Percentiles rank a stretch among this genome's conserved stretches.
These are phyloP conservation scores for Lactifluus rugatus DNA, from an alignment of 768 basidiomycete species.

Conservation along the genomic window DNA sequence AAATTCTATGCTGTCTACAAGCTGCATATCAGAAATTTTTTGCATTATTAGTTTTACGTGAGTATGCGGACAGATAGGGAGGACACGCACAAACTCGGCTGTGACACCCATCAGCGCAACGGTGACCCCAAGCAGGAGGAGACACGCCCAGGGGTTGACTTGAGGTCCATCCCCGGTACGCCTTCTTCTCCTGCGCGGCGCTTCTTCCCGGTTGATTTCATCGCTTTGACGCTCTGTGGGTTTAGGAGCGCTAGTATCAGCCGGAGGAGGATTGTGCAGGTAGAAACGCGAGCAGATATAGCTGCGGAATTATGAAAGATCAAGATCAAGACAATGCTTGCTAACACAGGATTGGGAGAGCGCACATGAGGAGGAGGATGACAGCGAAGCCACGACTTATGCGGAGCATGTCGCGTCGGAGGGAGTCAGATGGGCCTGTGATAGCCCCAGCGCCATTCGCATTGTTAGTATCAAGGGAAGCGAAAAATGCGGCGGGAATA, in stretches of 20 bases:
- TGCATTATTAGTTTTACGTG: background rate
- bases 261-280: slow-evolving; percentile 64
- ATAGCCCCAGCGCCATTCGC: slow-evolving; percentile 15
- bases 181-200: slow-evolving; percentile 29
- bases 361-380: slow-evolving; percentile 51
- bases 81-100: slow-evolving; percentile 51
- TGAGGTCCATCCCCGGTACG: slow-evolving; percentile 42
- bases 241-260: slow-evolving; percentile 34
- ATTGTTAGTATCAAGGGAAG: slow-evolving; percentile 41
- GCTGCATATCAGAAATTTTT: slow-evolving; percentile 26
- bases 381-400: slow-evolving; percentile 61
- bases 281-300: slow-evolving; percentile 62
- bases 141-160: slow-evolving; percentile 54
- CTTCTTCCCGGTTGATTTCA: slow-evolving; percentile 23
- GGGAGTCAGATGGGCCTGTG: slow-evolving; percentile 33
- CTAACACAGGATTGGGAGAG: background rate
- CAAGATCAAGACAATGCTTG: background rate
- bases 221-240: background rate
- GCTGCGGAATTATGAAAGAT: slow-evolving; percentile 25
- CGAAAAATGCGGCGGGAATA: slow-evolving; percentile 59
- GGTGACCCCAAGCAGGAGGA: slow-evolving; percentile 40
- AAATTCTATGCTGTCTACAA: slow-evolving; percentile 54
- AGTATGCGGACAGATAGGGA: background rate
- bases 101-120: slow-evolving; percentile 59
- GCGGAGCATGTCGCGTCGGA: slow-evolving; percentile 39